Evolutionary conservation across 805 yeast genomes (phyloP).

Genomic region (Wickerhamomyces ciferrii): DNA sequence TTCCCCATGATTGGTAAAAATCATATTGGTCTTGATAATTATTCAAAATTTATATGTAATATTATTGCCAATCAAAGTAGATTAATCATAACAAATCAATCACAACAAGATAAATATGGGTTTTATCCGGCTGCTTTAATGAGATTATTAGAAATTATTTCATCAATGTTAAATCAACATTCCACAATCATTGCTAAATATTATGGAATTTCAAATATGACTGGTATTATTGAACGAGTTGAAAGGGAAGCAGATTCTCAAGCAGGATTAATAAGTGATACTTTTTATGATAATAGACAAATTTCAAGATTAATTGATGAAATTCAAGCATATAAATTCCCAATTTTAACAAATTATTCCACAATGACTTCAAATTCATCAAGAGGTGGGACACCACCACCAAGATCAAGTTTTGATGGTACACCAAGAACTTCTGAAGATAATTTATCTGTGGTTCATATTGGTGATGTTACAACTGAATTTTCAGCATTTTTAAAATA

Average conservation of each 20-base stretch:
- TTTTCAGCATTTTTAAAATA: slow-evolving; percentile 72
- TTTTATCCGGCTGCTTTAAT: slow-evolving; percentile 54
- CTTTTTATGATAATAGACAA: slow-evolving; percentile 70
- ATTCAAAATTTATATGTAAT: slow-evolving; percentile 81
- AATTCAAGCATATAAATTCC: slow-evolving; percentile 49
- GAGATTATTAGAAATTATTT: slow-evolving; percentile 76
- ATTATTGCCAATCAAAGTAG: slow-evolving; percentile 80
- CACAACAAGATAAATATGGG: slow-evolving; percentile 39
- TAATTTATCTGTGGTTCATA: slow-evolving; percentile 50
- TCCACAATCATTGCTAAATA: slow-evolving; percentile 68
- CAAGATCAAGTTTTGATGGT: slow-evolving; percentile 22
- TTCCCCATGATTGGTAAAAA: slow-evolving; percentile 82
- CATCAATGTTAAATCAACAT: slow-evolving; percentile 82
- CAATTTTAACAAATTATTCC: slow-evolving; percentile 21
- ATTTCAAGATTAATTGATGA: slow-evolving; percentile 52
- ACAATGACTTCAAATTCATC: slow-evolving; percentile 4
- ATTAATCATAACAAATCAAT: slow-evolving; percentile 44
- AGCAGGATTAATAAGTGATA: slow-evolving; percentile 81
- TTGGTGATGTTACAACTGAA: slow-evolving; percentile 67
- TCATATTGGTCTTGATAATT: slow-evolving; percentile 67
- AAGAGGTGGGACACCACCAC: slow-evolving; percentile 13
- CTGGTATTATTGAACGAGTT: slow-evolving; percentile 62
- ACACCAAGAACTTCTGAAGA: slow-evolving; percentile 25
- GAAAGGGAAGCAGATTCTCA: slow-evolving; percentile 93
- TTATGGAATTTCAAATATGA: slow-evolving; percentile 63